phyloP scores from a whole-genome alignment of 768 basidiomycete species.

The Saitozyma sp. region DNA sequence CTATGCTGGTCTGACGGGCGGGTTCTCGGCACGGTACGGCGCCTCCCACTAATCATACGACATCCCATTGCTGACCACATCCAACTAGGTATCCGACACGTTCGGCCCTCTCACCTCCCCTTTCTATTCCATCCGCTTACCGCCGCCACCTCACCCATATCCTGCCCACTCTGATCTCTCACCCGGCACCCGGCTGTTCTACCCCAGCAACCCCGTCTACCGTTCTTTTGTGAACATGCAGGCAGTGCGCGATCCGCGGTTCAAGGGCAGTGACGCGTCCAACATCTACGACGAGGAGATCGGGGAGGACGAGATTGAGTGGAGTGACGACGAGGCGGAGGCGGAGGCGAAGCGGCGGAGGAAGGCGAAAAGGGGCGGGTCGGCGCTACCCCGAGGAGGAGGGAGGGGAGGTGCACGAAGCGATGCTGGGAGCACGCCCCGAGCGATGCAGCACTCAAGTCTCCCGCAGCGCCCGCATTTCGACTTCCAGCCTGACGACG shows the following conservation, averaged over 20 bases:
- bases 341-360: constrained; percentile 65
- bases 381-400: constrained; percentile 1
- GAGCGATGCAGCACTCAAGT: neutral
- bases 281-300: constrained; percentile 95
- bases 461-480: constrained; percentile 45
- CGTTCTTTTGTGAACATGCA: constrained; percentile 82
- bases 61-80: neutral
- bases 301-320: constrained; percentile 84
- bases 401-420: neutral
- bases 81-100: constrained; percentile 78
- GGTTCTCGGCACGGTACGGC: constrained; percentile 84
- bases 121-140: constrained; percentile 84
- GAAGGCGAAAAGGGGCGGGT: constrained; percentile 8
- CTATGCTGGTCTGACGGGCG: constrained; percentile 85
- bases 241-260: constrained; percentile 60
- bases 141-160: constrained; percentile 57
- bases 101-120: constrained; percentile 92
- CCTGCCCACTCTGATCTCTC: constrained; percentile 32
- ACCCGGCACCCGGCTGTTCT: constrained; percentile 64
- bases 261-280: constrained; percentile 89
- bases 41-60: neutral
- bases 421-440: neutral
- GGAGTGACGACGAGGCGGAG: constrained; percentile 93
- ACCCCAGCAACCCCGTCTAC: constrained; percentile 64
- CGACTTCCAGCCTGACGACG: constrained; percentile 37